These are phyloP conservation scores for Hyaloperonospora brassicae DNA, from an alignment of 352 stramenopile species.

Conservation along the genomic window DNA sequence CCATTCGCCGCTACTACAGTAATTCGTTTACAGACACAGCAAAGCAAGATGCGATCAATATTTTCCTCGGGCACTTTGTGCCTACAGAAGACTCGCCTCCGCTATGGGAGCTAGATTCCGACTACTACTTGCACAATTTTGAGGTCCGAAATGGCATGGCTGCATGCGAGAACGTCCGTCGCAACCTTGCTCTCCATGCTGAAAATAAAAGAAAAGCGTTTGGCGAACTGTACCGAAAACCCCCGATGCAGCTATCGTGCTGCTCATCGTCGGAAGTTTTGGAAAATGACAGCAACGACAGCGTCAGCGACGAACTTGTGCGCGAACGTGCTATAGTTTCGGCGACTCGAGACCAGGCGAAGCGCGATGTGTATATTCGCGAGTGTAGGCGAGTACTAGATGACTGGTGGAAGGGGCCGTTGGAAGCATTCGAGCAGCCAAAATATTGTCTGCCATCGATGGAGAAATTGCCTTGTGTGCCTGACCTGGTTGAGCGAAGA, in stretches of 20 bases:
- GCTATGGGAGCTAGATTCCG: conserved; percentile 79
- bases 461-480: conserved; percentile 19
- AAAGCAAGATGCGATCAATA: conserved; percentile 99
- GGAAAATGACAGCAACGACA: conserved; percentile 27
- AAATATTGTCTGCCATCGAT: conserved; percentile 27
- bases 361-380: conserved; percentile 66
- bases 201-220: conserved; percentile 57
- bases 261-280: conserved; percentile 27
- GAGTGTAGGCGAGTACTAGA: conserved; percentile 67
- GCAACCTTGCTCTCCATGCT: conserved; percentile 51
- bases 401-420: conserved; percentile 82
- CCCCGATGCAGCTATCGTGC: conserved; percentile 26
- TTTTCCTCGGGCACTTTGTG: conserved; percentile 95
- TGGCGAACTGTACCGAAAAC: conserved; percentile 18
- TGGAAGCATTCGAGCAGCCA: conserved; percentile 62
- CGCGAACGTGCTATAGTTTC: conserved; percentile 18
- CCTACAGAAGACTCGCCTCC: conserved; percentile 55
- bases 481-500: conserved; percentile 21
- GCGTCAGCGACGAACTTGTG: conserved; percentile 24
- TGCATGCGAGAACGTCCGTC: conserved; percentile 54
- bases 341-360: conserved; percentile 33
- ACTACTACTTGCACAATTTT: conserved; percentile 90
- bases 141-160: conserved; percentile 63
- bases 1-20: conserved; percentile 98
- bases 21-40: conserved; percentile 98